Evolutionary conservation across 1,284 basidiomycete genomes (phyloP).

Genomic region (Porogramme epimiltina): DNA sequence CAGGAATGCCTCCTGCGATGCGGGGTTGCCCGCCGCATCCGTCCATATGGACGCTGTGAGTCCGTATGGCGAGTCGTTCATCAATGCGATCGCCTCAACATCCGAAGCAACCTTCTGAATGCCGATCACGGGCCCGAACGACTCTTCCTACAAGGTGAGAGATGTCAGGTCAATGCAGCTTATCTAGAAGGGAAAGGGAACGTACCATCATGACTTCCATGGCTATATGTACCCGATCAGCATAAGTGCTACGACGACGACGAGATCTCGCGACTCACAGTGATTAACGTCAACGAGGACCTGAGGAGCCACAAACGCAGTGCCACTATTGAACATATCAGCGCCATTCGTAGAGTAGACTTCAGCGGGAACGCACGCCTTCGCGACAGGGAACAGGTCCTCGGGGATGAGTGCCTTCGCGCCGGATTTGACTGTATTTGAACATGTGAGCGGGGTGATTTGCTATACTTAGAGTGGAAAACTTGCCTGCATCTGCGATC

Average conservation of each 20-base stretch:
- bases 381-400: conserved; percentile 67
- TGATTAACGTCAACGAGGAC: conserved; percentile 89
- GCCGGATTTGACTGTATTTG: conserved; percentile 68
- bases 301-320: conserved; percentile 87
- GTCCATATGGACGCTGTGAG: conserved; percentile 96
- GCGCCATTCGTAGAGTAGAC: neutral
- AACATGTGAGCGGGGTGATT: neutral
- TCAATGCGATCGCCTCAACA: conserved; percentile 83
- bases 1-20: conserved; percentile 71
- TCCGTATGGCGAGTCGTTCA: conserved; percentile 97
- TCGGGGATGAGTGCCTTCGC: conserved; percentile 80
- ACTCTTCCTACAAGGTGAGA: conserved; percentile 64
- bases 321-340: conserved; percentile 51
- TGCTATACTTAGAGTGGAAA: too few species aligned
- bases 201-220: conserved; percentile 91
- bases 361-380: conserved; percentile 47
- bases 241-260: neutral
- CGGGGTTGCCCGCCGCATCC: conserved; percentile 56
- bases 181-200: neutral
- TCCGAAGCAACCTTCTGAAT: conserved; percentile 89
- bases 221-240: conserved; percentile 40
- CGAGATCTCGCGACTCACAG: conserved; percentile 64
- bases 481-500: conserved; percentile 74
- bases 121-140: conserved; percentile 89
- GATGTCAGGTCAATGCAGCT: neutral